Percentiles rank a stretch among this genome's conserved stretches.
These are phyloP conservation scores for Limtongia smithiae DNA, from an alignment of 805 yeast genomes.

Conservation along the genomic window DNA sequence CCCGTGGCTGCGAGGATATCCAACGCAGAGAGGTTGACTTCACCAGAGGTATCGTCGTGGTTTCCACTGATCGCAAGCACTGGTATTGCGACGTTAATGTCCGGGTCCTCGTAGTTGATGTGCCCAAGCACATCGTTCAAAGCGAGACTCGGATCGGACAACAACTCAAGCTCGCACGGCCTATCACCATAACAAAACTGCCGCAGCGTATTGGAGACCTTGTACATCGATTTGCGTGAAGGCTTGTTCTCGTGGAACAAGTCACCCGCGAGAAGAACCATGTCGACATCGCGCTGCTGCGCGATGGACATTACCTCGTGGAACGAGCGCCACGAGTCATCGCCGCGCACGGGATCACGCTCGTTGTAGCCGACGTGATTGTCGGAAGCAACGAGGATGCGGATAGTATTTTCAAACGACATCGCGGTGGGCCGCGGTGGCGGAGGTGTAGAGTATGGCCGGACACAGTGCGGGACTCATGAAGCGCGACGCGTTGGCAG, in stretches of 20 bases:
- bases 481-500: too few relatives aligned
- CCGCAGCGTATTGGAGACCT: constrained; percentile 70
- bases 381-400: constrained; percentile 83
- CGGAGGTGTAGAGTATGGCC: too few relatives aligned
- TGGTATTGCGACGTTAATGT: constrained; percentile 83
- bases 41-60: constrained; percentile 95
- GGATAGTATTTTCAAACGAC: constrained; percentile 54
- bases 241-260: constrained; percentile 89
- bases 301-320: constrained; percentile 79
- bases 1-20: constrained; percentile 82
- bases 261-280: constrained; percentile 91
- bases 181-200: constrained; percentile 74
- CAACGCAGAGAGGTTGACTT: constrained; percentile 66
- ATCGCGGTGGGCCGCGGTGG: not conserved
- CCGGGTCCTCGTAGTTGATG: constrained; percentile 87
- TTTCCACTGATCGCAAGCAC: constrained; percentile 91
- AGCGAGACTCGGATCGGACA: constrained; percentile 70
- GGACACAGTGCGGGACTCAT: too few relatives aligned
- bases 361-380: constrained; percentile 95
- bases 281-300: constrained; percentile 63
- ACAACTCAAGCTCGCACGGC: constrained; percentile 78
- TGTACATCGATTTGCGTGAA: constrained; percentile 76
- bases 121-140: constrained; percentile 57
- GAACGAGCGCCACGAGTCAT: constrained; percentile 84
- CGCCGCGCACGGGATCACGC: constrained; percentile 82